phyloP scores from a whole-genome alignment of 805 yeast species.

The Metschnikowia santaceciliae region DNA sequence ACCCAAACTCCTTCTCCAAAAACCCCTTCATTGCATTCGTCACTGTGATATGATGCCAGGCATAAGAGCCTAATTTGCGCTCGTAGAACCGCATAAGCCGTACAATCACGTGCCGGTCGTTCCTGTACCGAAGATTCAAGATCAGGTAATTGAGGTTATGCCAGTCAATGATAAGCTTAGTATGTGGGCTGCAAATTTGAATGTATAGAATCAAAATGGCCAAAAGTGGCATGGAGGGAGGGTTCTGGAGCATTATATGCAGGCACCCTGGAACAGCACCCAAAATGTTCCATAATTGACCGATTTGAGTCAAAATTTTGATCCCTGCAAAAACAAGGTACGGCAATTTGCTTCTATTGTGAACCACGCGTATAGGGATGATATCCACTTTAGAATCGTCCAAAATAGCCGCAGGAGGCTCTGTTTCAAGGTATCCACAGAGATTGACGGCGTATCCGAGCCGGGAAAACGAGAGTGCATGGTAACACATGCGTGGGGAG shows the following conservation, averaged over 20 bases:
- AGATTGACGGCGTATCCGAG: slow-evolving; percentile 72
- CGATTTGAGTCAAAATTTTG: slow-evolving; percentile 60
- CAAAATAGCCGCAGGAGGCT: slow-evolving; percentile 46
- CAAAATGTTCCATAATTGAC: slow-evolving; percentile 44
- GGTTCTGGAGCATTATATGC: slow-evolving; percentile 78
- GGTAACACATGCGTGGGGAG: slow-evolving; percentile 92
- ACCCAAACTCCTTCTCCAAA: slow-evolving; percentile 51
- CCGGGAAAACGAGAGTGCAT: slow-evolving; percentile 71
- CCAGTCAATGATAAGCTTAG: slow-evolving; percentile 85
- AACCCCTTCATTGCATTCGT: slow-evolving; percentile 67
- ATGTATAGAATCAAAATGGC: slow-evolving; percentile 57
- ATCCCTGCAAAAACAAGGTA: slow-evolving; percentile 51
- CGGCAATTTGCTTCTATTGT: slow-evolving; percentile 42
- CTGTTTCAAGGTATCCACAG: slow-evolving; percentile 74
- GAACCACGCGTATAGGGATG: slow-evolving; percentile 41
- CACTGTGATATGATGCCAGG: slow-evolving; percentile 76
- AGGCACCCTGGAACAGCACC: slow-evolving; percentile 56
- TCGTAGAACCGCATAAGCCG: slow-evolving; percentile 61
- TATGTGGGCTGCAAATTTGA: slow-evolving; percentile 44
- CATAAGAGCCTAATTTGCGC: slow-evolving; percentile 52
- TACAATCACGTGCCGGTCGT: slow-evolving; percentile 59
- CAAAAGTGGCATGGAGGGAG: slow-evolving; percentile 85
- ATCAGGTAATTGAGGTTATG: slow-evolving; percentile 90
- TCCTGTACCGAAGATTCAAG: slow-evolving; percentile 58
- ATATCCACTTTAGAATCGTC: slow-evolving; percentile 52